Percentiles rank a stretch among this genome's conserved stretches.
Conservation (phyloP, 306 rosid species). For the Quercus suber region DNA sequence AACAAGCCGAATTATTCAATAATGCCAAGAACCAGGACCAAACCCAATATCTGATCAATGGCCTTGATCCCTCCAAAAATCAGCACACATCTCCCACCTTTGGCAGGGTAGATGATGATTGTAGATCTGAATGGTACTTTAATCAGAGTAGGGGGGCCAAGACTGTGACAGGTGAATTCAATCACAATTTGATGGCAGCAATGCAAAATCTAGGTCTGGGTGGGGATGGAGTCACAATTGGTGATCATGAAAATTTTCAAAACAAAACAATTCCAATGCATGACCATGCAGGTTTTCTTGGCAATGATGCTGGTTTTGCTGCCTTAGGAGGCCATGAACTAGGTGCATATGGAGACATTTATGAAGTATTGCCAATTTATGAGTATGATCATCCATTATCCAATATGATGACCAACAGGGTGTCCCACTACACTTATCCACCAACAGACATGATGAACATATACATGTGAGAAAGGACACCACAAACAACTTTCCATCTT, state of each 20-base stretch:
- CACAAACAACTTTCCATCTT: background rate
- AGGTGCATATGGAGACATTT: slow-evolving; percentile 5
- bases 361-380: background rate
- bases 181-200: slow-evolving; percentile 18
- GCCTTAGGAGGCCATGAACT: slow-evolving; percentile 23
- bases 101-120: slow-evolving; percentile 16
- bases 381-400: slow-evolving; percentile 18
- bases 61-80: slow-evolving; percentile 10
- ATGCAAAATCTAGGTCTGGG: slow-evolving; percentile 3
- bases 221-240: background rate
- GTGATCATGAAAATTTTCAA: slow-evolving; percentile 6
- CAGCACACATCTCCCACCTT: slow-evolving; percentile 25
- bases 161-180: background rate
- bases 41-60: slow-evolving; percentile 14
- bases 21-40: slow-evolving; percentile 16
- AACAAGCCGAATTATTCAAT: background rate
- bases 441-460: slow-evolving; percentile 8
- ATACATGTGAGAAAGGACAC: background rate
- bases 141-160: slow-evolving; percentile 13
- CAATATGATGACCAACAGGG: slow-evolving; percentile 1
- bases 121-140: slow-evolving; percentile 15
- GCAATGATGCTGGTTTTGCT: background rate
- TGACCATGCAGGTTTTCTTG: slow-evolving; percentile 10
- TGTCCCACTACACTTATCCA: slow-evolving; percentile 6
- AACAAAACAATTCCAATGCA: slow-evolving; percentile 16